Evolutionary conservation across 305 asterid genomes (phyloP).

Genomic region (Rubia tinctorum): DNA sequence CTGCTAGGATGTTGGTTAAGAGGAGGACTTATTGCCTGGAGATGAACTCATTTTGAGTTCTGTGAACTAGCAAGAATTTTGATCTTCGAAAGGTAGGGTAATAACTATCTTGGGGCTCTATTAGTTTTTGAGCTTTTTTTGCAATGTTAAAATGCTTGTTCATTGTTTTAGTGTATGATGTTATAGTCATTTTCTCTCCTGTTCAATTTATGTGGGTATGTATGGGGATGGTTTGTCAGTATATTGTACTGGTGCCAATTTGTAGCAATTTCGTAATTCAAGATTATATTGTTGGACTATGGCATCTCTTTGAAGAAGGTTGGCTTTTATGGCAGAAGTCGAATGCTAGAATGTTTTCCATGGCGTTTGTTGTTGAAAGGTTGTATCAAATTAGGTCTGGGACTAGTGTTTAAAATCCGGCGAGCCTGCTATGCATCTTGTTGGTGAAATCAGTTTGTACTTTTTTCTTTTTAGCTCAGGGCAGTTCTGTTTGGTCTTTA

Average conservation of each 20-base stretch:
- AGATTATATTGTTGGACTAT: neutral
- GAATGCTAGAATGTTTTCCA: neutral
- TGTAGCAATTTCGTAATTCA: neutral
- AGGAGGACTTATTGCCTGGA: constrained; percentile 95
- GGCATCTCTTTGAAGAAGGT: neutral
- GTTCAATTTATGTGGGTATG: neutral
- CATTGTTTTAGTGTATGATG: neutral
- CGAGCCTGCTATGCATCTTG: neutral
- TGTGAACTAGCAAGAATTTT: neutral
- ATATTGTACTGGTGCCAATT: neutral
- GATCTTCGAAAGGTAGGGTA: neutral
- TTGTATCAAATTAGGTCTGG: neutral
- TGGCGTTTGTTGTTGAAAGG: neutral
- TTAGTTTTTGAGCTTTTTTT: neutral
- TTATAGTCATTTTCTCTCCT: neutral
- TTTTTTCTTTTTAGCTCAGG: neutral
- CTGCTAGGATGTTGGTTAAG: constrained; percentile 88
- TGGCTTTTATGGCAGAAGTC: neutral
- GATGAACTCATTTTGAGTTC: constrained; percentile 87
- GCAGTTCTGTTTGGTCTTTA: neutral
- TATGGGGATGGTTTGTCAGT: neutral
- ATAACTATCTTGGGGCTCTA: neutral
- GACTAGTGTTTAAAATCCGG: neutral
- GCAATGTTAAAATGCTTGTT: neutral
- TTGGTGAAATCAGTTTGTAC: neutral